phyloP scores from a whole-genome alignment of 192 early-diverging fungal species.

The Coemansia sp. region DNA sequence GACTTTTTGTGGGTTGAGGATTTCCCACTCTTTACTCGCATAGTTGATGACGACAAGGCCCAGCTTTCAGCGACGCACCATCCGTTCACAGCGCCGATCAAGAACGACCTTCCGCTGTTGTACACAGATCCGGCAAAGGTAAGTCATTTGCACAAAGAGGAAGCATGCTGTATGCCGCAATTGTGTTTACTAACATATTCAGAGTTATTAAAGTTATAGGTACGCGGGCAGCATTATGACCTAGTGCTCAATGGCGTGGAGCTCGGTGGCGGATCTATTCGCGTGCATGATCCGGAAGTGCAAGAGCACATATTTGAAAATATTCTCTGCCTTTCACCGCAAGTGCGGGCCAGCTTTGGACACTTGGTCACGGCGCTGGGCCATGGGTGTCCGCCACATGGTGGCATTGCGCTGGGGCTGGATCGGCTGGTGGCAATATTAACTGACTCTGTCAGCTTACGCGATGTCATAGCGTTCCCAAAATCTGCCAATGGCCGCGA shows the following conservation, averaged over 20 bases:
- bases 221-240: conserved; percentile 83
- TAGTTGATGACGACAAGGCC: conserved; percentile 52
- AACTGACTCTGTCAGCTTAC: conserved; percentile 67
- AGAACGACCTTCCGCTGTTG: conserved; percentile 67
- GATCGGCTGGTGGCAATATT: conserved; percentile 78
- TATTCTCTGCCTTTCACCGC: conserved; percentile 61
- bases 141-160: conserved; percentile 1
- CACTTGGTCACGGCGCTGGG: conserved; percentile 80
- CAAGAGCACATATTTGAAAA: conserved; percentile 75
- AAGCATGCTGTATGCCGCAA: too few species aligned
- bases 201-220: conserved; percentile 16
- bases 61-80: conserved; percentile 76
- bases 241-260: conserved; percentile 88
- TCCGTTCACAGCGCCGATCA: conserved; percentile 83
- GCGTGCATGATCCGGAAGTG: conserved; percentile 75
- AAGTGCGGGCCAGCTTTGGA: conserved; percentile 64
- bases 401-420: conserved; percentile 82
- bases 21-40: conserved; percentile 84
- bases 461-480: conserved; percentile 94
- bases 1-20: conserved; percentile 87
- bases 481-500: conserved; percentile 80
- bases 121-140: conserved; percentile 62
- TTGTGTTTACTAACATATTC: too few species aligned
- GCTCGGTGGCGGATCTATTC: conserved; percentile 88
- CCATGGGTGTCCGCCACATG: conserved; percentile 87